Conservation (phyloP, 495 filamentous ascomycete genomes). For the Entonaema liquescens region DNA sequence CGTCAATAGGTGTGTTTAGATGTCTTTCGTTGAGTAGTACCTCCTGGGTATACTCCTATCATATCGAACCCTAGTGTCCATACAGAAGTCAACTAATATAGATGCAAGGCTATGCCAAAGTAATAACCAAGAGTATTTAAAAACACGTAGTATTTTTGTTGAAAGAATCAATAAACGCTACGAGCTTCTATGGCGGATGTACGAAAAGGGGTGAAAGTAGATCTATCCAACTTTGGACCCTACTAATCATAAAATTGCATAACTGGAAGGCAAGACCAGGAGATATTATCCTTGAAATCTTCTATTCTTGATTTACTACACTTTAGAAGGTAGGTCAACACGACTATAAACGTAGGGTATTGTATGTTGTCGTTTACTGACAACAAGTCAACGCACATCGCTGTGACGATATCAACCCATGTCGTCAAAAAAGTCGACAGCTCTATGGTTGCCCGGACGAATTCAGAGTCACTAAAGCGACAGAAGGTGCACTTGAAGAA, state of each 20-base stretch:
- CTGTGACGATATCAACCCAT: neutral
- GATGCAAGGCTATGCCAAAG: neutral
- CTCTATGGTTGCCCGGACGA: too few relatives aligned
- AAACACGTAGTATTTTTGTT: neutral
- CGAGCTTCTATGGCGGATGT: neutral
- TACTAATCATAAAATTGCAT: neutral
- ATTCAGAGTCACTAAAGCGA: neutral
- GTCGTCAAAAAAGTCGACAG: neutral
- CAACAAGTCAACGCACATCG: neutral
- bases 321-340: neutral
- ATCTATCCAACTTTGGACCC: too few relatives aligned
- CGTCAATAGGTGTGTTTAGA: neutral
- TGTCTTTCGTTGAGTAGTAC: neutral
- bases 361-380: neutral
- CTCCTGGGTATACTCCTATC: neutral
- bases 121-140: neutral
- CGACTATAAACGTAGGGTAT: neutral
- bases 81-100: neutral
- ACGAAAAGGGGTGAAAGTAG: neutral
- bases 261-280: neutral
- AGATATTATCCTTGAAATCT: neutral
- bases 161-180: neutral
- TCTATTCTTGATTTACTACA: neutral
- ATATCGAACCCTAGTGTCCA: neutral
- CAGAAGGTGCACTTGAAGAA: neutral